Evolutionary conservation across 1,139 yeast genomes (phyloP), one percentile per base, ranked within the genome.

Genomic region (Debaryomyces coudertii): DNA sequence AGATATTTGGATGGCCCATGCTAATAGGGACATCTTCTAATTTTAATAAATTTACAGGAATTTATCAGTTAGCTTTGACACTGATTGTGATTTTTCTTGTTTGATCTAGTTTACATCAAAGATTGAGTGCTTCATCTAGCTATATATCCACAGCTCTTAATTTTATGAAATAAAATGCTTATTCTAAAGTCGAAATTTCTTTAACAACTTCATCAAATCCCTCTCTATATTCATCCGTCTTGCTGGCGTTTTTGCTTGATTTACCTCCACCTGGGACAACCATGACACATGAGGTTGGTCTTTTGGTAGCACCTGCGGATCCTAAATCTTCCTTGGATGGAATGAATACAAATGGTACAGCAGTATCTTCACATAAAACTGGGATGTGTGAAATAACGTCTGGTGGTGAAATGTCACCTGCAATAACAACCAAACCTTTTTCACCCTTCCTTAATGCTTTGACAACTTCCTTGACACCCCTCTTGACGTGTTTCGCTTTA

Each of bases 381-480:
- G 99, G 99, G 49, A 95, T 81, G 66, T 95, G 99, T 37, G 97
- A 90, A 58, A 95, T 88, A 42, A 95, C 99, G 66, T 95, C 99
- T 45, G 93, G 83, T 46, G 99, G 99, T 44, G 96, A 90, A 55
- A 95, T 93, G 66, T 95, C 99, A 54, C 99, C 98, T 36, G 99
- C 99, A 71, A 95, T 83, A 56, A 95, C 76, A 33, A 95, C 99
- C 47, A 95, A 79, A 45, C 99, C 99, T 73, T 93, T 93, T 68
- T 92, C 98, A 55, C 98, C 98, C 73, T 93, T 93, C 77, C 99
- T 84, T 56, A 95, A 80, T 31, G 98, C 95, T 75, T 95, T 95
- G 60, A 93, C 98, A 39, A 93, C 99, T 73, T 95, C 99, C 73
- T 95, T 95, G 48, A 93, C 99, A 65, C 99, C 99, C 71, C 99